phyloP scores from a whole-genome alignment of 305 asterid genomes.

The Plantago coronopus region DNA sequence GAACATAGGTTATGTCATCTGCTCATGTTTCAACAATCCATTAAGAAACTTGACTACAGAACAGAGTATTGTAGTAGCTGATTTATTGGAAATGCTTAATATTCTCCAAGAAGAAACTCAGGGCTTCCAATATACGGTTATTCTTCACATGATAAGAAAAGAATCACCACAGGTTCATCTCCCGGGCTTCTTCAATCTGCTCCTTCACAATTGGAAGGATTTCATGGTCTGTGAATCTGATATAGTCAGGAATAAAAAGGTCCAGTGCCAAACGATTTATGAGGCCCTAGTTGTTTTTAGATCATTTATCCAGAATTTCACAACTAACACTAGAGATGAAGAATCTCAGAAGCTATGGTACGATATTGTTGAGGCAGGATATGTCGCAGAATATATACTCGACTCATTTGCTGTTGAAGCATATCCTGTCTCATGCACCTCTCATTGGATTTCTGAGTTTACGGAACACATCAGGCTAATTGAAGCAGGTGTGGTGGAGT shows the following conservation, averaged over 20 bases:
- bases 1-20: background rate
- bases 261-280: background rate
- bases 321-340: too few relatives aligned
- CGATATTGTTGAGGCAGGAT: too few relatives aligned
- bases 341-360: too few relatives aligned
- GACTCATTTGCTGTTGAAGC: too few relatives aligned
- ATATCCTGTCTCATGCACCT: too few relatives aligned
- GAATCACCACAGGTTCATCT: background rate
- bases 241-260: background rate
- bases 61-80: background rate
- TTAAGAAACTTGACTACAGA: background rate
- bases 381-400: too few relatives aligned
- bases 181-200: background rate
- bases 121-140: background rate
- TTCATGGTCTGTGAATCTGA: background rate
- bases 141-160: background rate
- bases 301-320: too few relatives aligned
- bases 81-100: background rate
- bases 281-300: background rate
- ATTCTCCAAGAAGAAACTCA: background rate
- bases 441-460: too few relatives aligned
- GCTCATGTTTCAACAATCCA: background rate
- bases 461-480: too few relatives aligned
- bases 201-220: conserved; percentile 1
- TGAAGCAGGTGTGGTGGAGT: background rate